Percentiles rank a stretch among this genome's conserved stretches.
These are phyloP conservation scores for Pilaira anomala DNA, from an alignment of 192 early-diverging fungal species.

Conservation along the genomic window DNA sequence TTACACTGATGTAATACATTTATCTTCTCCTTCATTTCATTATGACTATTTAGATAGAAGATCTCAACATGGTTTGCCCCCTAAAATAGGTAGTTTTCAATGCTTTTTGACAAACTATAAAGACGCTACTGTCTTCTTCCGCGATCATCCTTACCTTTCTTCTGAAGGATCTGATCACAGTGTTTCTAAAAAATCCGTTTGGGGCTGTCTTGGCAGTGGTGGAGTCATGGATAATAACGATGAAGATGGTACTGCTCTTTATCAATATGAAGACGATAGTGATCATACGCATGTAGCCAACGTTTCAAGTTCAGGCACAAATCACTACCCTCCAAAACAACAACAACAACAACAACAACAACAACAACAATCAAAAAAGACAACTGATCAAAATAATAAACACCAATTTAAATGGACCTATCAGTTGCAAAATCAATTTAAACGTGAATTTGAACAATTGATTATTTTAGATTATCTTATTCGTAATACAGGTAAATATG, in stretches of 20 bases:
- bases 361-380: slow-evolving; percentile 6
- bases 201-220: slow-evolving; percentile 21
- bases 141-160: slow-evolving; percentile 55
- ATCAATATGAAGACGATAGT: slow-evolving; percentile 3
- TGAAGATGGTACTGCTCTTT: slow-evolving; percentile 1
- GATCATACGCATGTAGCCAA: slow-evolving; percentile 5
- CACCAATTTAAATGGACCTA: slow-evolving; percentile 45
- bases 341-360: not conserved
- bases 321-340: not conserved
- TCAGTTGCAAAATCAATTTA: slow-evolving; percentile 50
- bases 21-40: slow-evolving; percentile 74
- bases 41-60: slow-evolving; percentile 66
- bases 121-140: slow-evolving; percentile 82
- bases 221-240: not conserved
- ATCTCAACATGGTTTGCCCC: slow-evolving; percentile 56
- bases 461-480: slow-evolving; percentile 88
- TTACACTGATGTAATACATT: slow-evolving; percentile 69
- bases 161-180: slow-evolving; percentile 10
- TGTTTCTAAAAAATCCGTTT: slow-evolving; percentile 1
- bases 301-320: not conserved
- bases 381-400: slow-evolving; percentile 10
- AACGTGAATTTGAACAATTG: slow-evolving; percentile 73
- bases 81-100: slow-evolving; percentile 84
- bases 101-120: slow-evolving; percentile 76
- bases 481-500: slow-evolving; percentile 80